Conservation (phyloP, 2,329 filamentous ascomycete genomes). For the Trichoderma lentiforme region DNA sequence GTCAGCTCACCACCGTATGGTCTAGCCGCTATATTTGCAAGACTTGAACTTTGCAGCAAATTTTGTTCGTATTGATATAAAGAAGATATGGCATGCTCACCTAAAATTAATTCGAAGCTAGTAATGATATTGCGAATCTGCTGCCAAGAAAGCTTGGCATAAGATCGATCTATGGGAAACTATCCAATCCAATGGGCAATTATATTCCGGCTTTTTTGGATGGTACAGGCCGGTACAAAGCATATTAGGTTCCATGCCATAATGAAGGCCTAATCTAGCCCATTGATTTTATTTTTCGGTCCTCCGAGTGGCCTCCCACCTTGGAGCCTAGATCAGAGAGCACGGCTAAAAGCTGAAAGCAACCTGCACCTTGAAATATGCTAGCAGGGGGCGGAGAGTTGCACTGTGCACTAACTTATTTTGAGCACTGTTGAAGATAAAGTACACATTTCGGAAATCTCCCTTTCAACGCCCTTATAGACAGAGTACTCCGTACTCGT, state of each 20-base stretch:
- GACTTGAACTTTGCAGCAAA: background rate
- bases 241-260: no score
- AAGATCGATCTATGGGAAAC: background rate
- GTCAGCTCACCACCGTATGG: background rate
- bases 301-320: background rate
- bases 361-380: background rate
- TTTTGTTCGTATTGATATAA: background rate
- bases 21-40: background rate
- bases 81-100: background rate
- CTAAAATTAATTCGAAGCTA: background rate
- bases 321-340: rapidly evolving
- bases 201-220: background rate
- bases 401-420: background rate
- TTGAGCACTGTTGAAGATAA: background rate
- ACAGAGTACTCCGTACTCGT: background rate
- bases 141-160: background rate
- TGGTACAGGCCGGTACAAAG: background rate
- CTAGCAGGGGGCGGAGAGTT: background rate
- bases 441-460: background rate
- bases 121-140: background rate
- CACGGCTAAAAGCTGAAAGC: background rate
- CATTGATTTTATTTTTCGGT: background rate
- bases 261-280: background rate
- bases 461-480: background rate
- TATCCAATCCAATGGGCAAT: background rate